Base-by-base conservation (phyloP, 2,329 filamentous ascomycete genomes). In the Calonectria naviculata region DNA sequence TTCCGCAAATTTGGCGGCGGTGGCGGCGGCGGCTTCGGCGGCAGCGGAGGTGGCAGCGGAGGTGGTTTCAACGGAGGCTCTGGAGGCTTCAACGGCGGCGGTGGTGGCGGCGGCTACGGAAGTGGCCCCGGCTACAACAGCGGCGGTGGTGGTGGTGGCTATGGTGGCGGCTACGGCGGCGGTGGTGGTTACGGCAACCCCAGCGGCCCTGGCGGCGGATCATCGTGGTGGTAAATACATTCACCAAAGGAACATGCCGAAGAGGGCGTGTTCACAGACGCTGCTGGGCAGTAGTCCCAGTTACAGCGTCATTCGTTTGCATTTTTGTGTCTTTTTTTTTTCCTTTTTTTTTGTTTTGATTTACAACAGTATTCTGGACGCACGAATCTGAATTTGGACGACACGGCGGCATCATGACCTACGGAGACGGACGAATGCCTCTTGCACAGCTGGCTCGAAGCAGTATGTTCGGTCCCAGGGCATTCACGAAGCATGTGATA, bases 1-100 rank as follows among this genome's bases (percentile, higher is more conserved):
- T 95, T 97, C 88, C 95, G 97, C 86, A 95, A 95, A 84, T 91
- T 90, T 73, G 92, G 90, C 68, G 92, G 90, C 46, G 87, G 89
- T 68, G 87, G 87, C 71, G 85, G 83, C 69, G 83, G 83, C 65
- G 82, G 83, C 67, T n/a, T n/a, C n/a, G n/a, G n/a, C n/a, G 80
- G 81, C 72, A 80, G 82, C 74, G 29, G 49, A 71, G 84, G 87
- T 73, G 84, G 82, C 68, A 82, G 80, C 65, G 84, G 83, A 52
- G 81, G 87, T 75, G 81, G 76, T 83, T 80, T 81, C 70, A 80
- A 79, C 65, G 81, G 81, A 64, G 83, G 81, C 72, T 84, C 85
- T 44, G 83, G 82, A 80, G 83, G 68, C 65, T 83, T 68, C 67
- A n/a, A 49, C 28, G 34, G 63, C 42, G 77, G 75, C 64, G 79